These are phyloP conservation scores for Rhizopus microsporus DNA, from an alignment of 371 early-diverging fungal species.

Conservation along the genomic window DNA sequence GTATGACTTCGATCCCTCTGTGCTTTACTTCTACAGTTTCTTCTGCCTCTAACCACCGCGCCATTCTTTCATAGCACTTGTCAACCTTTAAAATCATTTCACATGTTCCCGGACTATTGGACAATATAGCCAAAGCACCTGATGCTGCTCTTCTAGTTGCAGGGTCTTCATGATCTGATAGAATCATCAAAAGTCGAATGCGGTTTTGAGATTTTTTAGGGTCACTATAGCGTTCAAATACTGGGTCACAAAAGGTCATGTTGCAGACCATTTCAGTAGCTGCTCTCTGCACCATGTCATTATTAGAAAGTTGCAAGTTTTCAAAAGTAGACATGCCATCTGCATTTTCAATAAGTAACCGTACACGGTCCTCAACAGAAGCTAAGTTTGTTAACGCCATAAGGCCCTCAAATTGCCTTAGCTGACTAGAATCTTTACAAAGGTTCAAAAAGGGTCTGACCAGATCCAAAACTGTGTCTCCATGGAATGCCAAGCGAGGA, in stretches of 20 bases:
- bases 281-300: slow-evolving; percentile 84
- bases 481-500: slow-evolving; percentile 82
- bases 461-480: slow-evolving; percentile 60
- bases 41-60: slow-evolving; percentile 38
- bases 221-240: slow-evolving; percentile 74
- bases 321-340: slow-evolving; percentile 76
- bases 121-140: slow-evolving; percentile 87
- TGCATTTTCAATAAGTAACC: slow-evolving; percentile 47
- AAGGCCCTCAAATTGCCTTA: slow-evolving; percentile 87
- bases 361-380: slow-evolving; percentile 56
- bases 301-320: slow-evolving; percentile 76
- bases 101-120: slow-evolving; percentile 56
- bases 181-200: slow-evolving; percentile 78
- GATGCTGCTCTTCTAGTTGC: slow-evolving; percentile 85
- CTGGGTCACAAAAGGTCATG: slow-evolving; percentile 82
- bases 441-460: slow-evolving; percentile 64
- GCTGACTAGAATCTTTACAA: slow-evolving; percentile 53
- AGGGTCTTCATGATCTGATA: slow-evolving; percentile 85
- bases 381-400: slow-evolving; percentile 94
- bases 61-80: slow-evolving; percentile 53
- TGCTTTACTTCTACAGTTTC: slow-evolving; percentile 52
- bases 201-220: slow-evolving; percentile 46
- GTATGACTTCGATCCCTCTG: slow-evolving; percentile 57
- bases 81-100: slow-evolving; percentile 56
- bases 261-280: slow-evolving; percentile 94